Base-by-base conservation (phyloP, 116 monocot genomes). In the Iris pallida region DNA sequence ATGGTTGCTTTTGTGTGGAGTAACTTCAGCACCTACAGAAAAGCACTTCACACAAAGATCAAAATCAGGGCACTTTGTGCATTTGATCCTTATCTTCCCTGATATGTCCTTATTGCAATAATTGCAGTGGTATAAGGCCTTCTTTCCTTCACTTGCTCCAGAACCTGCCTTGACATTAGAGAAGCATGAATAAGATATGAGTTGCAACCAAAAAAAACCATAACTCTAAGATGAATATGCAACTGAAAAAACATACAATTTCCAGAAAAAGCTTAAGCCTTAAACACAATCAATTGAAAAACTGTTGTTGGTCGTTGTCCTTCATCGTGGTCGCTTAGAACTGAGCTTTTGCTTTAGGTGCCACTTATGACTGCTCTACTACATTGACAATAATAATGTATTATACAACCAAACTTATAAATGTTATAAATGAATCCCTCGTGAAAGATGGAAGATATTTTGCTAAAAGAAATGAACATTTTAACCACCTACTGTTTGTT, bases 61-160 rank as follows among this genome's bases (percentile, higher is more conserved):
- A 73, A 84, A 91, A 65, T 91, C 91, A 18, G 91, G 80, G 47
- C 91, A 91, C 65, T 80, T 82, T 19, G 92, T 72, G 74, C 92
- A 92, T 55, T 92, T 92, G 44, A 88, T 92, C 53, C 92, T 78
- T 15, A 92, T 92, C 70, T 88, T 92, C 64, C 92, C 88, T 11
- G 92, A 85, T 45, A 92, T 92, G 56, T 92, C 92, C 65, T 92
- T 92, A 55, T 92, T 88, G 75, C 92, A 92, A 55, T 92, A 92
- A 67, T 92, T 92, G 74, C 92, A 92, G 55, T 92, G 92, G 61
- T 85, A 92, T 57, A 92, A 68, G 47, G 88, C 80, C 59, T 88
- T 92, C 68, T 85, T 88, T 55, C 92, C 83, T 53, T 88, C 92
- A 69, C 43, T 76, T 16, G 80, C 19, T 61, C 83, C 85, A 53